A percentile compares a stretch with the other conserved stretches of the same genome.
Evolutionary conservation across 768 basidiomycete genomes (phyloP).

Genomic region (Amanita rimosa): DNA sequence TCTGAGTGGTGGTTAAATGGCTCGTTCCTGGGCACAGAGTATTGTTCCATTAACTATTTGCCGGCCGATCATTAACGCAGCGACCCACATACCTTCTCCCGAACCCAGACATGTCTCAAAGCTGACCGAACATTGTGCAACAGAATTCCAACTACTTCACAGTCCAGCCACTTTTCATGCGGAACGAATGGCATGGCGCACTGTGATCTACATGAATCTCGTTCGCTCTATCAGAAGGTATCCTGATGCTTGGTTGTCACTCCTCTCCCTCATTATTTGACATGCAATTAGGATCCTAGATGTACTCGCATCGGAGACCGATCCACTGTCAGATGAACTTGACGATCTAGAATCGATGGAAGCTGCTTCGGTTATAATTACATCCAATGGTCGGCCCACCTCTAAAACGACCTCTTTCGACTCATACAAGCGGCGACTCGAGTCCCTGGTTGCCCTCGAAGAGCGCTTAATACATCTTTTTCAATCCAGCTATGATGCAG

Average conservation of each 20-base stretch:
- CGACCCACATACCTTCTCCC: background rate
- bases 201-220: conserved; percentile 82
- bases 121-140: background rate
- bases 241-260: conserved; percentile 9
- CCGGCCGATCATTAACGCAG: background rate
- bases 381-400: conserved; percentile 36
- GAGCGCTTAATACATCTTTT: conserved; percentile 56
- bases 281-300: conserved; percentile 50
- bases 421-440: conserved; percentile 45
- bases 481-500: conserved; percentile 61
- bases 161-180: conserved; percentile 66
- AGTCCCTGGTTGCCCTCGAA: conserved; percentile 63
- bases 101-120: background rate
- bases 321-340: conserved; percentile 39
- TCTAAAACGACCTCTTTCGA: conserved; percentile 53
- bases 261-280: conserved; percentile 7
- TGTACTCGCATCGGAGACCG: conserved; percentile 55
- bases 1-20: background rate
- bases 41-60: background rate
- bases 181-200: conserved; percentile 77
- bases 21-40: background rate
- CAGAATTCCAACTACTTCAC: conserved; percentile 81
- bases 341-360: conserved; percentile 44
- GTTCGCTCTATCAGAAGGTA: conserved; percentile 73
- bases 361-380: conserved; percentile 39